Evolutionary conservation across 768 basidiomycete genomes (phyloP), one percentile per base, ranked within the genome.

Genomic region (Candolleomyces aberdarensis): DNA sequence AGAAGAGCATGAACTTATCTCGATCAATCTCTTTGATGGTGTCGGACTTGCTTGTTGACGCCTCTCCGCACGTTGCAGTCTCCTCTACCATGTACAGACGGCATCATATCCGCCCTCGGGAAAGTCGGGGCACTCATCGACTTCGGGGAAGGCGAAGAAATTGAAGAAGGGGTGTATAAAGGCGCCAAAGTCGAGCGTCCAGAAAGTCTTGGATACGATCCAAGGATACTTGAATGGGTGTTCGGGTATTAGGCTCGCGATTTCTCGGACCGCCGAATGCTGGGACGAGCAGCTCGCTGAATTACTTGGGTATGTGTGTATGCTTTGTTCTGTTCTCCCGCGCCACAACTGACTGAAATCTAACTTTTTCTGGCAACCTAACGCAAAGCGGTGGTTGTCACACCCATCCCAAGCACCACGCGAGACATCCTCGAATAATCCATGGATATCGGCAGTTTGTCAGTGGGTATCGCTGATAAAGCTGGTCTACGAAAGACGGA

Each of bases 261-360:
- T 97, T 43, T 94, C 77, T 95, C 67, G 94, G 94, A 0, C 92
- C 94, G 22, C 92, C 95, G 0, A 97, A 97, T 66, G 93, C 90
- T 1, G 95, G 94, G n/a, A 97, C 96, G 75, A 94, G 92, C 68
- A 92, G 88, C 67, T 71, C 94, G 19, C 79, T 94, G 51, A 96
- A 96, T 67, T 93, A 87, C 70, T 77, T 96, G 13, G 91, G 94
- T 88, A 65, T 13, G 78, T 65, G 1, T 74, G 20, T n/a, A 3
- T 8, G 54, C 11, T 26, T 52, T 19, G 19, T 55, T 46, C 41
- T 46, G 58, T 56, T 54, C 52, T 20, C 26, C 3, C 3, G 26
- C 26, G 26, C 26, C 43, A 32, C 39, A 11, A 50, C 51, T 48
- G 39, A 11, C 22, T 10, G 19, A 22, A 20, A 14, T 31, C 44